Percentiles rank a stretch among this genome's conserved stretches.
phyloP scores from a whole-genome alignment of 495 filamentous ascomycete species.

The Annulohypoxylon stygium region DNA sequence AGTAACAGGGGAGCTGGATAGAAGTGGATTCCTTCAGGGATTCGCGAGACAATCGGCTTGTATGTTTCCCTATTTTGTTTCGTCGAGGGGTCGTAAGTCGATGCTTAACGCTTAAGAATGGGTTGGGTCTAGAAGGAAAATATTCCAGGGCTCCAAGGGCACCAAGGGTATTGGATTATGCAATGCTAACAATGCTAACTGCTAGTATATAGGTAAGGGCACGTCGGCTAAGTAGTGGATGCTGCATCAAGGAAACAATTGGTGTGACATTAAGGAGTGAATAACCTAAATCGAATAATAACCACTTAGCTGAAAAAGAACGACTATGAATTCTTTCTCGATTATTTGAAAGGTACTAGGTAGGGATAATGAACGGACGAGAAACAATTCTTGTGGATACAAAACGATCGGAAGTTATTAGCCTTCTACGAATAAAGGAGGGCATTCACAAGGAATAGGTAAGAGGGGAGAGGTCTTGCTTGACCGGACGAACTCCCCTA shows the following conservation, averaged over 20 bases:
- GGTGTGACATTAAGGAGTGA: conserved; percentile 34
- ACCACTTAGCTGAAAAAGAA: conserved; percentile 17
- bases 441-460: conserved; percentile 34
- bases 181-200: conserved; percentile 41
- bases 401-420: conserved; percentile 17
- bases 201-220: conserved; percentile 33
- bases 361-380: conserved; percentile 34
- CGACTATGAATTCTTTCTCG: conserved; percentile 20
- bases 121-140: conserved; percentile 31
- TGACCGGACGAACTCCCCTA: conserved; percentile 16
- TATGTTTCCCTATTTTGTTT: conserved; percentile 36
- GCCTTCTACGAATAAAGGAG: conserved; percentile 20
- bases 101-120: conserved; percentile 27
- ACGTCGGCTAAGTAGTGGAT: conserved; percentile 23
- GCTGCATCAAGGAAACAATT: conserved; percentile 20
- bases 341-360: neutral
- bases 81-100: conserved; percentile 43
- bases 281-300: conserved; percentile 8
- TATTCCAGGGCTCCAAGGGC: conserved; percentile 17
- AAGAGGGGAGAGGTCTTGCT: conserved; percentile 12
- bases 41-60: conserved; percentile 40
- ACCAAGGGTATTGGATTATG: conserved; percentile 42
- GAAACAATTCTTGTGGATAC: conserved; percentile 23
- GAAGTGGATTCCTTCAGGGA: conserved; percentile 45
- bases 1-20: conserved; percentile 33